Evolutionary conservation across 305 asterid genomes (phyloP).

Genomic region (Solanum hybrid): DNA sequence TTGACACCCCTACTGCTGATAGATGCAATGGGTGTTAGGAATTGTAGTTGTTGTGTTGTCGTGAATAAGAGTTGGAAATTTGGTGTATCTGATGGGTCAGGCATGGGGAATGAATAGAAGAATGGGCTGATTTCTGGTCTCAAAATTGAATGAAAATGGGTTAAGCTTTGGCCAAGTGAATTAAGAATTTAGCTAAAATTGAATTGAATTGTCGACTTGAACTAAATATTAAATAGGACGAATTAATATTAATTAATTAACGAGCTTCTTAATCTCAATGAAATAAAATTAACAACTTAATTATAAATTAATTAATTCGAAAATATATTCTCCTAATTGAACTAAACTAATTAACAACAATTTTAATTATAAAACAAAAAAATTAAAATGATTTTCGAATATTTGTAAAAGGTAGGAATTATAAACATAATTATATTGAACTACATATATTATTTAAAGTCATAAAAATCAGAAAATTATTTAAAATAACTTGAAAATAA

Average conservation of each 20-base stretch:
- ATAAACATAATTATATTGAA: neutral
- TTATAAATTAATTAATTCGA: neutral
- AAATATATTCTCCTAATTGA: neutral
- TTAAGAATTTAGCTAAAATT: neutral
- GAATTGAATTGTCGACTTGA: neutral
- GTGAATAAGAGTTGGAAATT: neutral
- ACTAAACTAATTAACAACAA: neutral
- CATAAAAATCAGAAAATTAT: neutral
- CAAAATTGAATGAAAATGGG: neutral
- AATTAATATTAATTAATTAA: neutral
- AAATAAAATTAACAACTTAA: neutral
- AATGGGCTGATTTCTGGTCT: neutral
- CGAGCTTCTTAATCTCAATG: neutral
- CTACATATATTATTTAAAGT: neutral
- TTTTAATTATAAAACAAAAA: neutral
- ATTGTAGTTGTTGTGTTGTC: neutral
- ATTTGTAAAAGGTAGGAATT: neutral
- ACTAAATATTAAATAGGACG: neutral
- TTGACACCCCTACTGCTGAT: neutral
- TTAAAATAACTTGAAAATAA: neutral
- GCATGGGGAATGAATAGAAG: neutral
- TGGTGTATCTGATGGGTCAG: neutral
- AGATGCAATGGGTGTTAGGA: neutral
- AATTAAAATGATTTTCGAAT: neutral
- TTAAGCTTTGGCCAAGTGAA: neutral